Base-by-base conservation (phyloP, 257 asterid genomes). In the Nicotiana sylvestris region DNA sequence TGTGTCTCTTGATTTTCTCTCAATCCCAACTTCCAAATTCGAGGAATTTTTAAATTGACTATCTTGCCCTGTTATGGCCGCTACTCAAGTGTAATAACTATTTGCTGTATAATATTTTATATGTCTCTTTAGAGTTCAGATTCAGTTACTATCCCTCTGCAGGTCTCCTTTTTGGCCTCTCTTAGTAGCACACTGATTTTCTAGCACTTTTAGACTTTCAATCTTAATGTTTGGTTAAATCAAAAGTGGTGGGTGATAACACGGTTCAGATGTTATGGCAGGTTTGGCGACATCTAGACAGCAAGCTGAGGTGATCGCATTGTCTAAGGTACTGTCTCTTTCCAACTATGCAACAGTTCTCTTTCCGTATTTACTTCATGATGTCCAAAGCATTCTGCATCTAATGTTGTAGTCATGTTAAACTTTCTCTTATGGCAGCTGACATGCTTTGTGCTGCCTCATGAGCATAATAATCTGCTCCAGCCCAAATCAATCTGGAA, bases 401-500 rank as follows among this genome's bases (percentile, higher is more conserved):
- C 80, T 61, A 67, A 66, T 17, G 10, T 70, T 55, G 49, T 82
- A 82, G 77, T 68, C 65, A 85, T 67, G 66, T 85, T 82, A 76
- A 68, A 85, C 65, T n/a, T 72, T 21, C 25, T 85, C 78, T 84
- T 67, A 57, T 90, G 87, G 85, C 95, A 96, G 99, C 91, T 96
- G 77, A 94, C 97, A 86, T 96, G 99, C 92, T 84, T 96, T 85
- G 81, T 91, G 86, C 94, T 96, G 86, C 97, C 95, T 77, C 89
- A 82, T 21, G 92, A 93, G 88, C 93, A 94, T 85, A 17, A 86
- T 29, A 51, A 86, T 85, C 87, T 96, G 86, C 88, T 96, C 69
- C 84, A 92, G 62, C 87, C 96, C 30, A 92, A 88, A 86, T 94
- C 99, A 85, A 93, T 94, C 83, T 96, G 99, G 99, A 93, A 92